Evolutionary conservation across 352 stramenopile species (phyloP), one percentile per base, ranked within the genome.

Genomic region (Globisporangium sylvaticum): DNA sequence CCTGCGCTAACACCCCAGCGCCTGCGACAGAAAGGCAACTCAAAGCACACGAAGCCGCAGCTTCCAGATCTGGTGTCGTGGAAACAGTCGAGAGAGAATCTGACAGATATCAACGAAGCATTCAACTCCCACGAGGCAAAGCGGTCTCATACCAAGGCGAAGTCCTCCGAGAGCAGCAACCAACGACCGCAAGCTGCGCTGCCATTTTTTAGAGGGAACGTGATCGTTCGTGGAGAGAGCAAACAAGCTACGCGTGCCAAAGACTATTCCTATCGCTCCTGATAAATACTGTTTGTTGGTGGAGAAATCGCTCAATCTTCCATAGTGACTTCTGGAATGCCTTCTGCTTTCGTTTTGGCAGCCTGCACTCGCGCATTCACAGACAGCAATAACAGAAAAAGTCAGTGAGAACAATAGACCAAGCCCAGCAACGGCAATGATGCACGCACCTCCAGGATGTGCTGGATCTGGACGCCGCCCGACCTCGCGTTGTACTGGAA

Each of bases 401-500:
- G 20, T 58, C 20, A 58, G 37, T 55, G 63, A 5, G 75, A 3
- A 10, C 1, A 42, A 42, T 18, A 20, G 37, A 15, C 58, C 20
- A 54, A 55, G 25, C 12, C 25, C 46, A 39, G 54, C 8, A 18
- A 52, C 15, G 24, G 2, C 8, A 55, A 50, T n/a, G 46, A 48
- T 50, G n/a, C n/a, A 10, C 22, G 14, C 42, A 94, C 85, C 80
- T 90, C 76, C 6, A 92, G 32, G 56, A 94, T 83, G 18, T 67
- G 77, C 15, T 88, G 73, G 39, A 94, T 86, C 18, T 75, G 76
- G n/a, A 93, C 54, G 5, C 84, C 83, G 29, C 80, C 79, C 6
- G 72, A 82, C 10, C 80, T 77, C n/a, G 83, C 83, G 25, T 89
- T 84, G 62, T 80, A 88, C 67, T 94, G 87, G 65, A 94, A 94